phyloP scores from a whole-genome alignment of 2,329 filamentous ascomycete species.

The Cucurbitaria berberidis region DNA sequence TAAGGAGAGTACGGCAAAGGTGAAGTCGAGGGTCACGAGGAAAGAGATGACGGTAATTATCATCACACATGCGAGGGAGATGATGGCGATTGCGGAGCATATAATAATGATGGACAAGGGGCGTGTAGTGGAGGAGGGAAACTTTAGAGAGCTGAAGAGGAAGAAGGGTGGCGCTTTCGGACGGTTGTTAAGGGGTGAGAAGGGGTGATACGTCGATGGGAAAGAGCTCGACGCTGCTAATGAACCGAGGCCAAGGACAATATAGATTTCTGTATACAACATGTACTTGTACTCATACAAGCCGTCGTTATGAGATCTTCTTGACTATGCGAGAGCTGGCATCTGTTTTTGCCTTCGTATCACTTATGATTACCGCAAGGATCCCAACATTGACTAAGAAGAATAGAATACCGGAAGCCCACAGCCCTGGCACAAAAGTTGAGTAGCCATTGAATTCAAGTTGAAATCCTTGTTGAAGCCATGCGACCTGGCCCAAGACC shows the following conservation, averaged over 20 bases:
- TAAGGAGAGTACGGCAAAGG: neutral
- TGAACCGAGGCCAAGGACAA: neutral
- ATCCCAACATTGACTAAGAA: constrained; percentile 90
- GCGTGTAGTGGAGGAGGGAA: constrained; percentile 69
- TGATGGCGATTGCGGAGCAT: constrained; percentile 82
- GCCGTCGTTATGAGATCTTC: constrained; percentile 4
- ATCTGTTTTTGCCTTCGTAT: constrained; percentile 50
- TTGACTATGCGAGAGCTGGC: neutral
- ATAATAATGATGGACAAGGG: constrained; percentile 76
- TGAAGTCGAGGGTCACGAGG: constrained; percentile 13
- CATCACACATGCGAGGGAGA: constrained; percentile 80
- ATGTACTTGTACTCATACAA: neutral
- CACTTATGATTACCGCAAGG: constrained; percentile 76
- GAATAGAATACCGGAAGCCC: constrained; percentile 75
- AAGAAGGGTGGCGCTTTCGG: constrained; percentile 38
- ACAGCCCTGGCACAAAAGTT: constrained; percentile 86
- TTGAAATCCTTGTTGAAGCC: constrained; percentile 59
- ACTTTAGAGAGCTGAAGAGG: constrained; percentile 64
- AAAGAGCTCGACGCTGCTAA: neutral
- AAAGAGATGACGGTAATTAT: constrained; percentile 72
- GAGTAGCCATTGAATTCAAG: constrained; percentile 71
- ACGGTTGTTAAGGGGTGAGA: constrained; percentile 49
- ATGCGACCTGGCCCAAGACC: constrained; percentile 71
- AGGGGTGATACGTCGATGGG: neutral
- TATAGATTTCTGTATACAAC: neutral